phyloP scores from a whole-genome alignment of 1,284 basidiomycete species.

The Pseudozyma pruni region DNA sequence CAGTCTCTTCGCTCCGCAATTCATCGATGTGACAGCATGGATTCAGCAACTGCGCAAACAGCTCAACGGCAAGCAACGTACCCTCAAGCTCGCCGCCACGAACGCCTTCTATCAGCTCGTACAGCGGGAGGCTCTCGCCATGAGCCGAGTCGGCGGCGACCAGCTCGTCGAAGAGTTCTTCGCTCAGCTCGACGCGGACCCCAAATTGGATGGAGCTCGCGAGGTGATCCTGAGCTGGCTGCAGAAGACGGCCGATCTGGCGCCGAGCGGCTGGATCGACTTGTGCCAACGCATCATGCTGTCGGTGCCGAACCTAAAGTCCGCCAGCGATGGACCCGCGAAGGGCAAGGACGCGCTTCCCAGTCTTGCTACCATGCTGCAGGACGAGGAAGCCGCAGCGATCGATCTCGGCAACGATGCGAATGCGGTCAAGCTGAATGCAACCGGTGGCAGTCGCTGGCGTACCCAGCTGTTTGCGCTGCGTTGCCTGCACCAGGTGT shows the following conservation, averaged over 20 bases:
- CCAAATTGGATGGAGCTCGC: conserved; percentile 90
- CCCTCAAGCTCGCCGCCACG: conserved; percentile 91
- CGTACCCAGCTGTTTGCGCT: conserved; percentile 95
- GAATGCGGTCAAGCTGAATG: conserved; percentile 33
- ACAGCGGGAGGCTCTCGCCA: conserved; percentile 88
- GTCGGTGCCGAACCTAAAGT: conserved; percentile 12
- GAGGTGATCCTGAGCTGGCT: conserved; percentile 96
- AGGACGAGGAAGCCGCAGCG: conserved; percentile 91
- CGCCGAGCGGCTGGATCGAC: conserved; percentile 97
- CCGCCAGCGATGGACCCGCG: conserved; percentile 7
- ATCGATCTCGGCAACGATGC: conserved; percentile 69
- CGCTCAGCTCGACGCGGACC: conserved; percentile 91
- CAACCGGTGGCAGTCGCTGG: conserved; percentile 74
- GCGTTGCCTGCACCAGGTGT: conserved; percentile 89
- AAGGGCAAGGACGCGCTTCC: conserved; percentile 34
- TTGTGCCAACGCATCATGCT: conserved; percentile 94
- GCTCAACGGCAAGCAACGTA: conserved; percentile 68
- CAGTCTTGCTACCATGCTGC: conserved; percentile 55
- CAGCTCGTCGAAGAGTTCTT: conserved; percentile 93
- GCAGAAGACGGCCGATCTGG: conserved; percentile 88
- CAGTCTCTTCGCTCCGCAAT: conserved; percentile 89
- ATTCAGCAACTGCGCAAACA: conserved; percentile 49
- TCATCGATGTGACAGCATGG: conserved; percentile 68
- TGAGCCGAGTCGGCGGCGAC: conserved; percentile 94
- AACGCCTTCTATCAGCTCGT: conserved; percentile 96